A percentile compares a stretch with the other conserved stretches of the same genome.
These are phyloP conservation scores for Syncephalastrum sp. DNA, from an alignment of 371 early-diverging fungal genomes.

Conservation along the genomic window DNA sequence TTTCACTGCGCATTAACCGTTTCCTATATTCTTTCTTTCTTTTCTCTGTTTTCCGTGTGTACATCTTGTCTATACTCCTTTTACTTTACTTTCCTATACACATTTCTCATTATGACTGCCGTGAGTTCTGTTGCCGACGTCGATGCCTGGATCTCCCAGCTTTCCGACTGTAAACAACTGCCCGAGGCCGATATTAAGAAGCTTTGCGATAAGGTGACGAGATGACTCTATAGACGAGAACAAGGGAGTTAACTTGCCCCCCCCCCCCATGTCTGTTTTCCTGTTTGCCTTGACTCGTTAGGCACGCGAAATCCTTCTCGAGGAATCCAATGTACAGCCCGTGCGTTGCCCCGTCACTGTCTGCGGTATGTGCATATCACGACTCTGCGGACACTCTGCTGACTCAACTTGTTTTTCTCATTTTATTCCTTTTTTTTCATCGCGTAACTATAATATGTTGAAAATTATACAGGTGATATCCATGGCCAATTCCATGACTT, in stretches of 20 bases:
- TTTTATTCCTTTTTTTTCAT: not conserved
- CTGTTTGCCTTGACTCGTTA: conserved; percentile 18
- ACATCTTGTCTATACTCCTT: conserved; percentile 6
- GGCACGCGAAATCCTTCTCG: conserved; percentile 91
- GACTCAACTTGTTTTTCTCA: not conserved
- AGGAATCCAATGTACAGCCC: conserved; percentile 96
- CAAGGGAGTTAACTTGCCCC: not conserved
- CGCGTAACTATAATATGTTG: no score
- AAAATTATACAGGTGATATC: conserved; percentile 65
- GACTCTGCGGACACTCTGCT: no score
- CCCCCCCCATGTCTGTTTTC: conserved; percentile 6
- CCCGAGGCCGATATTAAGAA: conserved; percentile 92
- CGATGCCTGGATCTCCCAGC: conserved; percentile 89
- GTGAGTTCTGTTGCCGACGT: conserved; percentile 50
- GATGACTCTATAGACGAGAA: conserved; percentile 1
- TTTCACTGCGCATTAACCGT: no score
- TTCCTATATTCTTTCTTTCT: not conserved
- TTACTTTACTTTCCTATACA: conserved; percentile 3
- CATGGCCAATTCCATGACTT: conserved; percentile 99
- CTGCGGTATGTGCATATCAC: conserved; percentile 63
- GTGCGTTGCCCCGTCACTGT: conserved; percentile 95
- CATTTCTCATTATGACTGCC: conserved; percentile 34
- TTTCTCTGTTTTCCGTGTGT: not conserved
- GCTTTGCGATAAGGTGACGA: conserved; percentile 88
- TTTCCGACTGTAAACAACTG: conserved; percentile 89